phyloP scores from a whole-genome alignment of 2,329 filamentous ascomycete genomes.

The Ophiocordyceps unilateralis region DNA sequence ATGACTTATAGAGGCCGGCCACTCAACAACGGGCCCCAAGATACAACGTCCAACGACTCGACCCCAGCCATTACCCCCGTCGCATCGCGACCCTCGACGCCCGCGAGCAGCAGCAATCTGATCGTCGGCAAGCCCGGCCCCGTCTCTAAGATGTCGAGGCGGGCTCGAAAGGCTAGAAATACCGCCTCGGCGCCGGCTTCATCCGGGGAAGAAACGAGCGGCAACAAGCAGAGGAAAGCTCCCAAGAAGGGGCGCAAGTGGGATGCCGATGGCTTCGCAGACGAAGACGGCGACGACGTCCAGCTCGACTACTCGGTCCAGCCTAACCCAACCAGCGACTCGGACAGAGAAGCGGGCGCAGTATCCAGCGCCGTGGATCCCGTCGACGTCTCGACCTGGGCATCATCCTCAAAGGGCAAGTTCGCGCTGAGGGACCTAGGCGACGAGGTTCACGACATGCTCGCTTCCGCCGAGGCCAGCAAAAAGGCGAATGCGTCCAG shows the following conservation, averaged over 20 bases:
- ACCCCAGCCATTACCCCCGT: constrained; percentile 56
- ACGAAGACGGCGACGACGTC: constrained; percentile 51
- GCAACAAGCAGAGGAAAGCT: constrained; percentile 35
- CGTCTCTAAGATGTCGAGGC: constrained; percentile 59
- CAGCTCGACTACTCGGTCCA: constrained; percentile 79
- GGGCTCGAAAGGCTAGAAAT: constrained; percentile 55
- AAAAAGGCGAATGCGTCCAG: constrained; percentile 28
- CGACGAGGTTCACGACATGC: constrained; percentile 80
- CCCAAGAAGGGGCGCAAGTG: constrained; percentile 90
- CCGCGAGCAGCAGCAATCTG: constrained; percentile 40
- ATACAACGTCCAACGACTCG: constrained; percentile 41
- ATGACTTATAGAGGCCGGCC: constrained; percentile 22
- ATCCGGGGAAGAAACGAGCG: constrained; percentile 64
- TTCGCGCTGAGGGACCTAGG: constrained; percentile 89
- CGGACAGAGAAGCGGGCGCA: constrained; percentile 29
- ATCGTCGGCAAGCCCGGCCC: constrained; percentile 60
- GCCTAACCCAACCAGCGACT: constrained; percentile 33
- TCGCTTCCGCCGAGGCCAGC: constrained; percentile 61
- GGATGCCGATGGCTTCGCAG: constrained; percentile 76
- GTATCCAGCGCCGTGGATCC: constrained; percentile 49
- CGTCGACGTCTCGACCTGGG: constrained; percentile 69
- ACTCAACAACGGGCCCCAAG: constrained; percentile 16
- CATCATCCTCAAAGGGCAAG: constrained; percentile 71
- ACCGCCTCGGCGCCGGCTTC: constrained; percentile 49
- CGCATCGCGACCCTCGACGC: constrained; percentile 65